A percentile compares a stretch with the other conserved stretches of the same genome.
Conservation (phyloP, 2,329 filamentous ascomycete genomes). For the Monascus ruber region DNA sequence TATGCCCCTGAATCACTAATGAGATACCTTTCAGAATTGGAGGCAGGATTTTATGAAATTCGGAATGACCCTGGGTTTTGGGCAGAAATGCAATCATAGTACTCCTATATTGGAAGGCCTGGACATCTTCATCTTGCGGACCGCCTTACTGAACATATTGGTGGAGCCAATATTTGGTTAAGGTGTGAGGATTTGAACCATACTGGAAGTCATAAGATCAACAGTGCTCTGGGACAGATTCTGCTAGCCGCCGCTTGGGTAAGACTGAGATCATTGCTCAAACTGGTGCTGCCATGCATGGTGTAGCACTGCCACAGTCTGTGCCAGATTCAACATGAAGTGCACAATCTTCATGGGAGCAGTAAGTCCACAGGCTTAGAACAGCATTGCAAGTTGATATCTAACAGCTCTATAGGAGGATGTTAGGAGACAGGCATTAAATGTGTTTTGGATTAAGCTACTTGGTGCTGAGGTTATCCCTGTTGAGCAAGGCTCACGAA, state of each 20-base stretch:
- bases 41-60: constrained; percentile 76
- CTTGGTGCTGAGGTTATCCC: constrained; percentile 82
- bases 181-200: constrained; percentile 96
- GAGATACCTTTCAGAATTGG: constrained; percentile 80
- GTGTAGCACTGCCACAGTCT: constrained; percentile 94
- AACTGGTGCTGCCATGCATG: constrained; percentile 90
- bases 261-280: constrained; percentile 97
- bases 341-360: constrained; percentile 97
- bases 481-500: constrained; percentile 72
- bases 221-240: constrained; percentile 88
- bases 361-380: no score
- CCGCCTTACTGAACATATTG: constrained; percentile 71
- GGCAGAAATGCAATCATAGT: constrained; percentile 87
- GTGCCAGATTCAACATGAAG: constrained; percentile 92
- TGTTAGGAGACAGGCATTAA: constrained; percentile 80
- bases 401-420: no score
- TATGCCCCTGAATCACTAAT: constrained; percentile 95
- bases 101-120: constrained; percentile 86
- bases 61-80: constrained; percentile 80
- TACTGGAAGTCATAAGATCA: constrained; percentile 96
- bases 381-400: no score
- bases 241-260: constrained; percentile 76
- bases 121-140: constrained; percentile 79
- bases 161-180: constrained; percentile 89
- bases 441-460: constrained; percentile 92